Conservation (phyloP, 257 asterid species). For the Solanum microdontum region DNA sequence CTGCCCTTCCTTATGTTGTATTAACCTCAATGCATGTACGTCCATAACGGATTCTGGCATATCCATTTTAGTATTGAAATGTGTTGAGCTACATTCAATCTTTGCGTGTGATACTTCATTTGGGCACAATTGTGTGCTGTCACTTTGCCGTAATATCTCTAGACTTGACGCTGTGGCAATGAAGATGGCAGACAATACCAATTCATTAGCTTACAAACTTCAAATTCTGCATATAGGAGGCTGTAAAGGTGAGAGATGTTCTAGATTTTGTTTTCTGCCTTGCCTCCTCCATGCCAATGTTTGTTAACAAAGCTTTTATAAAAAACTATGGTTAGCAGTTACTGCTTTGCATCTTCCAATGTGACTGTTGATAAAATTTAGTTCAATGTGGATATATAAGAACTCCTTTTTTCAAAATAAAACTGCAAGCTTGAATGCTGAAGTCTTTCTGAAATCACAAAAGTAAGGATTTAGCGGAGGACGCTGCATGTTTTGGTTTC, state of each 20-base stretch:
- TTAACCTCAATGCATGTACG: conserved; percentile 66
- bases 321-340: neutral
- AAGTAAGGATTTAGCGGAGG: neutral
- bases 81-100: conserved; percentile 45
- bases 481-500: neutral
- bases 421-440: neutral
- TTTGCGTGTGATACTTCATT: conserved; percentile 68
- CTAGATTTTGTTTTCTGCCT: neutral
- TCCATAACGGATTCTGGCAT: conserved; percentile 68
- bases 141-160: conserved; percentile 46
- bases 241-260: conserved; percentile 47
- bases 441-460: neutral
- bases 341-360: neutral
- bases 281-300: neutral
- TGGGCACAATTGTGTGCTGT: conserved; percentile 46
- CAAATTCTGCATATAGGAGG: conserved; percentile 61
- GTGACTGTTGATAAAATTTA: neutral
- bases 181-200: conserved; percentile 13
- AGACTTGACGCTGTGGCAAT: conserved; percentile 3
- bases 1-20: conserved; percentile 42
- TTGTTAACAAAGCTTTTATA: neutral
- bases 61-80: conserved; percentile 46
- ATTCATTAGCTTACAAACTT: conserved; percentile 33
- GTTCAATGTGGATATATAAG: neutral
- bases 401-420: neutral